Base-by-base conservation (phyloP, 371 early-diverging fungal genomes). In the Mucor saturninus region DNA sequence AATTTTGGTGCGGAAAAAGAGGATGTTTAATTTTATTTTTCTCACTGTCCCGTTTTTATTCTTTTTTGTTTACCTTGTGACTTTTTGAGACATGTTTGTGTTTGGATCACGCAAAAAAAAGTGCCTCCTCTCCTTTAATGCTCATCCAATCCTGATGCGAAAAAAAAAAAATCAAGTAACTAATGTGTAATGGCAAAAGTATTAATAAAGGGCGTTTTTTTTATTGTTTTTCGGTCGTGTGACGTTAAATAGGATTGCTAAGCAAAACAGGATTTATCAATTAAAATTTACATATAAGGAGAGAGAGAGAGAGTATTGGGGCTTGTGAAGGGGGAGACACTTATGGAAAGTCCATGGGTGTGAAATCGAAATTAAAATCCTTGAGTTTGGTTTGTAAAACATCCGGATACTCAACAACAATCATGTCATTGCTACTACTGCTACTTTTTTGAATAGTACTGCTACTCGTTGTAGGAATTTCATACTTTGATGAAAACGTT, bases 291-390 rank as follows among this genome's bases (percentile, higher is more conserved):
- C 30, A 46, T 21, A 46, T 46, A 46, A 13, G n/a, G 4, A 42
- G 11, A 42, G 42, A 42, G 11, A 42, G 42, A 38, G 39, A 8
- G 39, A 8, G 39, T 38, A 38, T 8, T 38, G 11, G 11, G 29
- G 39, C 9, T 26, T 54, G 21, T 39, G 2, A 35, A 10, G 10
- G 4, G 7, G 28, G 21, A 21, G 9, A 21, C 21, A 21, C 21
- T 21, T 1, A 21, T 21, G 21, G 21, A 6, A 65, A 6, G n/a
- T 48, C 37, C 29, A 65, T 32, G 5, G 66, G 66, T 31, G 46
- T 61, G 50, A 65, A 65, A 29, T 58, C 59, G 31, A 64, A 53
- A 40, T 49, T 35, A 59, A 53, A 59, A 53, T 53, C 31, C 10
- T 50, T 50, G 11, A 30, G 11, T 45, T 54, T 54, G 35, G 26